Evolutionary conservation across 192 early-diverging fungal species (phyloP), one percentile per base, ranked within the genome.

Genomic region (Linnemannia schmuckeri): DNA sequence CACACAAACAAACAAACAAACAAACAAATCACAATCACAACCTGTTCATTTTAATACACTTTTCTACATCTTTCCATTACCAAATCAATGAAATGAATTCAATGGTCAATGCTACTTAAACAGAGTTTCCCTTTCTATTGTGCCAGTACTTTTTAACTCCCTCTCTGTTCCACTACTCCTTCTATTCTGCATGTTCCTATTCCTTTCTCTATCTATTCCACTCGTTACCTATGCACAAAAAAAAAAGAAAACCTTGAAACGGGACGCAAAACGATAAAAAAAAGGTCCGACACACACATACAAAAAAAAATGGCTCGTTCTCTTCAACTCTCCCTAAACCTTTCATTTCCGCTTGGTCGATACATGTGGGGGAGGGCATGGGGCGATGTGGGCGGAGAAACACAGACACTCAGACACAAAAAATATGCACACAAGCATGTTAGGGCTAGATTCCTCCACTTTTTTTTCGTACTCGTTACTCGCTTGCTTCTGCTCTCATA

Each of bases 291-390:
- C 30, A 66, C 27, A 15, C 30, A 66, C 33, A 61, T 20, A 24
- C 30, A 66, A 35, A 13, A 27, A 12, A 63, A 66, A 33, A 66
- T 15, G 61, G 61, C 61, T 66, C 61, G 61, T 66, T 66, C 61
- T 66, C n/a, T 30, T 8, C 6, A 24, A 2, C 4, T 63, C 55
- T 61, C 55, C n/a, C 55, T 33, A 10, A 4, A 30, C 27, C 27
- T 66, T 75, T 75, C 44, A 75, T 75, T 75, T 75, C 74, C 74
- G 74, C 74, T 75, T 52, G 74, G 74, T 54, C 47, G 27, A 52
- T 75, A 72, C 70, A 41, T 42, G 41, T 41, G 70, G 41, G 70
- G 41, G 38, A 72, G 35, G 70, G 38, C 22, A 72, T 75, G 74
- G 33, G 74, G 74, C 35, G 52, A 27, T 35, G 72, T 49, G 44